Conservation (phyloP, 2,329 filamentous ascomycete species). For the Aspergillus fischeri region DNA sequence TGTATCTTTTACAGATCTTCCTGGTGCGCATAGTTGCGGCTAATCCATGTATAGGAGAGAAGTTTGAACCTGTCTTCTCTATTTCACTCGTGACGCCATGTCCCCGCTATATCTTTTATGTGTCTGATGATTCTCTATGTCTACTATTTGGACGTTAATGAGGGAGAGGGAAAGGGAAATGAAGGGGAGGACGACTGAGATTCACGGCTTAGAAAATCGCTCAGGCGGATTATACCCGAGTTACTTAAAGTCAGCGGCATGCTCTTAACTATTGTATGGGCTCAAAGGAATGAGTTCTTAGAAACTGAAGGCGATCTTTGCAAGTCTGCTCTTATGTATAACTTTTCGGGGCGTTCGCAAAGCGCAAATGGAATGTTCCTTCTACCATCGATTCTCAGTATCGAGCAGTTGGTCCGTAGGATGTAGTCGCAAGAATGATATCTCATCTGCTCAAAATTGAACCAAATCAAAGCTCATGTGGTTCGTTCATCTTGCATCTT, state of each 20-base stretch:
- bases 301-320: not conserved
- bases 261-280: not conserved
- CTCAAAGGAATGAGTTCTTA: not conserved
- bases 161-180: not conserved
- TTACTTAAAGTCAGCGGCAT: not conserved
- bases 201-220: not conserved
- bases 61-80: slow-evolving; percentile 13
- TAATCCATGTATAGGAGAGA: slow-evolving; percentile 25
- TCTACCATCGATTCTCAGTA: not conserved
- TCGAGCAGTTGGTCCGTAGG: not conserved
- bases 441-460: not conserved
- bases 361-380: not conserved
- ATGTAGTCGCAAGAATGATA: not conserved
- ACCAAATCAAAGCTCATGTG: not conserved
- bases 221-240: not conserved
- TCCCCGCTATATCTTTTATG: not conserved
- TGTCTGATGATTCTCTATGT: not conserved
- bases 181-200: not conserved
- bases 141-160: not conserved
- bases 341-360: not conserved
- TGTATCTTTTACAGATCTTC: slow-evolving; percentile 5
- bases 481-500: not conserved
- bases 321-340: not conserved
- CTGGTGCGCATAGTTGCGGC: not conserved
- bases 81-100: not conserved